Evolutionary conservation across 805 yeast genomes (phyloP).

Genomic region (Candida takata): DNA sequence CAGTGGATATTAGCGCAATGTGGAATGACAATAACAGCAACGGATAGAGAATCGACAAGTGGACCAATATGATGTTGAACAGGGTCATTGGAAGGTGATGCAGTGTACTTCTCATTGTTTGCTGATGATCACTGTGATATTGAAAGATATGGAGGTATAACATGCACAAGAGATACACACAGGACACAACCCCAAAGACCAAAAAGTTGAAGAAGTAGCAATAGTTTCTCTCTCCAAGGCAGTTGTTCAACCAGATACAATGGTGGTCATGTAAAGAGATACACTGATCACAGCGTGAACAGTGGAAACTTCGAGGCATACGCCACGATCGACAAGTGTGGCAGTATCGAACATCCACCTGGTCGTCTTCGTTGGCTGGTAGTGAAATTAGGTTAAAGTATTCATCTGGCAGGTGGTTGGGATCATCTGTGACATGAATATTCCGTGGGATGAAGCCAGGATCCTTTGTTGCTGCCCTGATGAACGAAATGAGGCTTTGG

Average conservation of each 20-base stretch:
- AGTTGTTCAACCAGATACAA: slow-evolving; percentile 63
- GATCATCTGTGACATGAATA: slow-evolving; percentile 45
- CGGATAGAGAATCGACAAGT: slow-evolving; percentile 49
- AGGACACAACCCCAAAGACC: slow-evolving; percentile 27
- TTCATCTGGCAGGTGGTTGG: slow-evolving; percentile 44
- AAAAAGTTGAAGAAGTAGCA: slow-evolving; percentile 51
- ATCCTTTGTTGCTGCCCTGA: slow-evolving; percentile 52
- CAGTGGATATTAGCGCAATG: slow-evolving; percentile 43
- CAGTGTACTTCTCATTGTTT: slow-evolving; percentile 20
- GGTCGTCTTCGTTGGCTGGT: slow-evolving; percentile 27
- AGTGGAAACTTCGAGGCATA: slow-evolving; percentile 71
- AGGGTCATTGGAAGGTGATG: slow-evolving; percentile 35
- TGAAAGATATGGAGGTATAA: slow-evolving; percentile 28
- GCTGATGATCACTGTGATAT: slow-evolving; percentile 5
- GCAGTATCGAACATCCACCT: slow-evolving; percentile 50
- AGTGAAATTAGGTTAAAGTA: slow-evolving; percentile 43
- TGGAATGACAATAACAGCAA: slow-evolving; percentile 46
- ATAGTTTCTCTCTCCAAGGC: slow-evolving; percentile 72
- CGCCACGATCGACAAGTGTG: slow-evolving; percentile 65
- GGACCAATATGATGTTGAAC: slow-evolving; percentile 44
- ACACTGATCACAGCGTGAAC: slow-evolving; percentile 63
- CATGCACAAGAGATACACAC: slow-evolving; percentile 24
- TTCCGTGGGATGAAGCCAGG: slow-evolving; percentile 67
- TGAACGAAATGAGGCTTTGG: slow-evolving; percentile 38
- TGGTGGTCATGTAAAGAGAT: slow-evolving; percentile 28